Evolutionary conservation across 2,329 filamentous ascomycete species (phyloP).

Genomic region (Penicillium sp.): DNA sequence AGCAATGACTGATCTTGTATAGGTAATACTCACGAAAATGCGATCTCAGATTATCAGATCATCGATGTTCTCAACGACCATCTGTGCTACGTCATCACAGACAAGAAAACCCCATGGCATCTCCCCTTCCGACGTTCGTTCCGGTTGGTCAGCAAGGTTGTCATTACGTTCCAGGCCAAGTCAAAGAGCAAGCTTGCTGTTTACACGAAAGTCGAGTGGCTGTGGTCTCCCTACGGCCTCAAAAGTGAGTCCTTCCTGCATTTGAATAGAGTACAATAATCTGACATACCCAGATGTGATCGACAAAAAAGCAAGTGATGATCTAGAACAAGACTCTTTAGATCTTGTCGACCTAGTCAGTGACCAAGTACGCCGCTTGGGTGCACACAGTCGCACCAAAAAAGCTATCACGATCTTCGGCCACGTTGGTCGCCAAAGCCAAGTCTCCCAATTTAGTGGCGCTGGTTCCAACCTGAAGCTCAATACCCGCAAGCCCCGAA

Average conservation of each 20-base stretch:
- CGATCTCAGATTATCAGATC: constrained; percentile 77
- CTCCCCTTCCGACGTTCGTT: constrained; percentile 78
- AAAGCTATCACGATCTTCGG: constrained; percentile 51
- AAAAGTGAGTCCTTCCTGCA: constrained; percentile 36
- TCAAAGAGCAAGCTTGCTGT: constrained; percentile 88
- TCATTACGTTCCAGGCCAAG: constrained; percentile 91
- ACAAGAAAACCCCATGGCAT: constrained; percentile 71
- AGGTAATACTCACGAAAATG: constrained; percentile 53
- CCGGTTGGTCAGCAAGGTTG: constrained; percentile 80
- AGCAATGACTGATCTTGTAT: constrained; percentile 13
- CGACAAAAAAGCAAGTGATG: constrained; percentile 67
- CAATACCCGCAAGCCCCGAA: constrained; percentile 56
- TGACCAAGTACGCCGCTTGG: constrained; percentile 49
- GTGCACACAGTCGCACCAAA: constrained; percentile 48
- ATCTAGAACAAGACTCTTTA: constrained; percentile 53
- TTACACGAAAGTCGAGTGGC: constrained; percentile 86
- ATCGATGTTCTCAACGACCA: constrained; percentile 82
- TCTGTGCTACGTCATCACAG: constrained; percentile 65
- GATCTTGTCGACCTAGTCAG: constrained; percentile 51
- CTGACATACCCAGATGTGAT: constrained; percentile 46
- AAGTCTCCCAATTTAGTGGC: constrained; percentile 39
- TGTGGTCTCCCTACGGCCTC: constrained; percentile 57
- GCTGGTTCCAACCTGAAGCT: constrained; percentile 33
- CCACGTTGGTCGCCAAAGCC: constrained; percentile 46
- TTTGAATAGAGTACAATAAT: constrained; percentile 5